phyloP scores from a whole-genome alignment of 2,329 filamentous ascomycete genomes.

The Exophiala sp. region DNA sequence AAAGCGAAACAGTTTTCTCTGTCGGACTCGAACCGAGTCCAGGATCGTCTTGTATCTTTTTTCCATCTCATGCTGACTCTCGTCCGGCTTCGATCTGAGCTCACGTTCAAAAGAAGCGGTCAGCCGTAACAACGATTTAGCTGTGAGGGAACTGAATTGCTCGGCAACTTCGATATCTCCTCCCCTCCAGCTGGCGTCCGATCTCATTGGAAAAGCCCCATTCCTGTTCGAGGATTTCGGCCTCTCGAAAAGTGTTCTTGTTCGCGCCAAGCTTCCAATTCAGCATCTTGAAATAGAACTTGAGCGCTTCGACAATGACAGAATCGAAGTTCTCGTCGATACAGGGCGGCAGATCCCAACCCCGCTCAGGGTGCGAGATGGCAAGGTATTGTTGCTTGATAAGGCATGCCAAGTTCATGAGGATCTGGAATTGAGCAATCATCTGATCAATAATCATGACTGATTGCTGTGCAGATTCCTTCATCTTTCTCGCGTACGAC shows the following conservation, averaged over 20 bases:
- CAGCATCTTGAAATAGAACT: slow-evolving; percentile 97
- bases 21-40: slow-evolving; percentile 90
- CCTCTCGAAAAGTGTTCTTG: slow-evolving; percentile 99
- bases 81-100: slow-evolving; percentile 74
- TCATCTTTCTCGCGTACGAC: slow-evolving; percentile 89
- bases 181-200: slow-evolving; percentile 79
- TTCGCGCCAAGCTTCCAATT: slow-evolving; percentile 97
- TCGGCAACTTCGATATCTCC: slow-evolving; percentile 96
- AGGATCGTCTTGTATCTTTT: slow-evolving; percentile 94
- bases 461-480: slow-evolving; percentile 86
- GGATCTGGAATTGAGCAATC: slow-evolving; percentile 91
- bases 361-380: slow-evolving; percentile 78
- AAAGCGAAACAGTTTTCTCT: slow-evolving; percentile 94
- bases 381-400: slow-evolving; percentile 85
- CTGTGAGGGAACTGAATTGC: slow-evolving; percentile 86
- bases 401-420: slow-evolving; percentile 82
- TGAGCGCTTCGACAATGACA: slow-evolving; percentile 84
- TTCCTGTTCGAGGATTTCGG: slow-evolving; percentile 92
- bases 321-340: slow-evolving; percentile 95
- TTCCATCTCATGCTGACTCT: slow-evolving; percentile 82
- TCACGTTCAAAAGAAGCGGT: slow-evolving; percentile 90
- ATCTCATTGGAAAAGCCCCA: slow-evolving; percentile 97
- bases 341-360: slow-evolving; percentile 92
- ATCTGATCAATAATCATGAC: slow-evolving; percentile 95
- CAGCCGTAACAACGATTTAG: slow-evolving; percentile 81